Percentiles rank a stretch among this genome's conserved stretches.
These are phyloP conservation scores for Suillus placidus DNA, from an alignment of 768 basidiomycete genomes.

Conservation along the genomic window DNA sequence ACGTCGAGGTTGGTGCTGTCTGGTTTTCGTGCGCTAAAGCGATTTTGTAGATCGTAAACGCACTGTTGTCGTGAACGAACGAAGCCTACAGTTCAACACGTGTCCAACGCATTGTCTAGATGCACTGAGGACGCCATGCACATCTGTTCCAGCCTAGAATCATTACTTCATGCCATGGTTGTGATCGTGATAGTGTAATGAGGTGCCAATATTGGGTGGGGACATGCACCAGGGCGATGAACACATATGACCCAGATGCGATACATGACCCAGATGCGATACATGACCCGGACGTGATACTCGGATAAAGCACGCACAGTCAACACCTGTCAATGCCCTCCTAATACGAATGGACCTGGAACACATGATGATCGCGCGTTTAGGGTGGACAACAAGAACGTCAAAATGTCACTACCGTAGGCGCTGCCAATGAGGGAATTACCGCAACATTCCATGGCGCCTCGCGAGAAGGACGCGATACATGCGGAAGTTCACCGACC, in stretches of 20 bases:
- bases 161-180: neutral
- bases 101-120: neutral
- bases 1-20: neutral
- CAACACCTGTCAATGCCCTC: neutral
- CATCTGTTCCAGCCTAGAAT: neutral
- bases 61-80: neutral
- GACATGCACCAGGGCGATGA: neutral
- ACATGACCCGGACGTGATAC: neutral
- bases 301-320: neutral
- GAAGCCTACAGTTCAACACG: conserved; percentile 1
- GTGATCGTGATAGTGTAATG: neutral
- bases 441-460: neutral
- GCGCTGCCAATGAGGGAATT: conserved; percentile 2
- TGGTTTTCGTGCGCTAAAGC: neutral
- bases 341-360: neutral
- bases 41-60: conserved; percentile 6
- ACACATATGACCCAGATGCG: too few relatives aligned
- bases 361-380: conserved; percentile 1
- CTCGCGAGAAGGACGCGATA: neutral
- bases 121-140: neutral
- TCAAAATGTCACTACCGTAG: neutral
- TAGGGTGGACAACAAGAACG: neutral
- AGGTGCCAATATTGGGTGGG: neutral
- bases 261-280: neutral
- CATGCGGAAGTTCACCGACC: neutral